Evolutionary conservation across 2,329 filamentous ascomycete species (phyloP), one percentile per base, ranked within the genome.

Genomic region (Acrocalymma vagum): DNA sequence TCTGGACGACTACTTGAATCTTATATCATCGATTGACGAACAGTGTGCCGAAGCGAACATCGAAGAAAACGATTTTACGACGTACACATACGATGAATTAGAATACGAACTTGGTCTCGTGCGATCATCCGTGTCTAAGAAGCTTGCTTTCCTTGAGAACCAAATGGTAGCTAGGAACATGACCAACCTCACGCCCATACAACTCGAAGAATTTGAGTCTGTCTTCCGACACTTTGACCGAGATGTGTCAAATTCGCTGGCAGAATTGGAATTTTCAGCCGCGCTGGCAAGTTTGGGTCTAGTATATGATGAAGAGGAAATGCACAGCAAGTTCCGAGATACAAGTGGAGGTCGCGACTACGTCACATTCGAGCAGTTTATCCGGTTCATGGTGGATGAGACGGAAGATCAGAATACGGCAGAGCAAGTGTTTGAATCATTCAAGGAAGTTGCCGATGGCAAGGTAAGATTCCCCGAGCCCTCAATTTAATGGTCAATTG

Each of bases 61-160:
- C 51, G 94, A 99, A 71, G 94, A 99, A 64, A 99, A 99, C 71
- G 94, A 99, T 75, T 97, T 94, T 70, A 99, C 94, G n/a, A 97
- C 93, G 7, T 97, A 97, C 73, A 96, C 93, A 8, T 94, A 97
- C 69, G 94, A 99, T 65, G 94, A 99, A 72, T 80, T 99, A 27
- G 85, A 85, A 45, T 99, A 99, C 73, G 94, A 99, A 72, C 80
- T 97, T 43, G 86, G 90, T 11, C 80, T 99, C 20, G 94, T 97
- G 42, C 92, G 91, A 67, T 87, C 88, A 20, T 94, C 89, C 9
- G 93, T 97, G 18, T 87, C 91, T 52, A 99, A 97, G 78, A 99
- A 99, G 73, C 82, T 97, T 40, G 87, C 88, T 28, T 99, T 99
- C 75, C 78, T 99, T 39, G 93, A 99, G 65, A 99, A 99, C 73